A percentile compares a stretch with the other conserved stretches of the same genome.
These are phyloP conservation scores for Metschnikowia proteae DNA, from an alignment of 805 yeast genomes.

Conservation along the genomic window DNA sequence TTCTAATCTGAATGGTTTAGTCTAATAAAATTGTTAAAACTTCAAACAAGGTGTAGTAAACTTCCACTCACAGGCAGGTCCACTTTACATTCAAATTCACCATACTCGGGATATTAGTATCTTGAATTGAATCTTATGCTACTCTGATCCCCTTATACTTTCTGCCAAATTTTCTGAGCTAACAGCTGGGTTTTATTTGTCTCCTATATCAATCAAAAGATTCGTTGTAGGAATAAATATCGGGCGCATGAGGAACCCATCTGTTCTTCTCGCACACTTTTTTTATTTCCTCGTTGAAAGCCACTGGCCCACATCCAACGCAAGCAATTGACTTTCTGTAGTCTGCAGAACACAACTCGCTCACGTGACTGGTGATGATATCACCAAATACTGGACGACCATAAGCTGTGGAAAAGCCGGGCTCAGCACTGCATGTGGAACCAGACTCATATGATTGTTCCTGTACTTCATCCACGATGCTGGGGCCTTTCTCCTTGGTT, in stretches of 20 bases:
- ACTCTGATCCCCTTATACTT: no score
- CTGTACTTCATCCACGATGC: background rate
- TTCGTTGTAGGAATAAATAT: conserved; percentile 42
- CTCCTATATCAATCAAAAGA: conserved; percentile 14
- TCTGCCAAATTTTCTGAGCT: background rate
- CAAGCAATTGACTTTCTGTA: conserved; percentile 34
- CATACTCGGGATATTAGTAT: no score
- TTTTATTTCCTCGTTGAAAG: conserved; percentile 28
- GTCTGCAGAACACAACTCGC: conserved; percentile 10
- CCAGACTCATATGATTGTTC: conserved; percentile 5
- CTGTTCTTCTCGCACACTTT: conserved; percentile 28
- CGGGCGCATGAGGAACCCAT: conserved; percentile 29
- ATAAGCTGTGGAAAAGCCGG: conserved; percentile 8
- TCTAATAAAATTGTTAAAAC: background rate
- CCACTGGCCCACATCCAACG: conserved; percentile 38
- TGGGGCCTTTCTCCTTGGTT: conserved; percentile 2
- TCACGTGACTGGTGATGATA: conserved; percentile 17
- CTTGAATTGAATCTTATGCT: no score
- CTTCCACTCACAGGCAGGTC: no score
- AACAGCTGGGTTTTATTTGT: no score
- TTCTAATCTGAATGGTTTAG: background rate
- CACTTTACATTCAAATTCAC: no score
- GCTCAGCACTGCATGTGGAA: background rate
- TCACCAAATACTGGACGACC: conserved; percentile 21
- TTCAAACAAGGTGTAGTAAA: no score